phyloP scores from a whole-genome alignment of 2,329 filamentous ascomycete genomes.

The Fusarium sp. region DNA sequence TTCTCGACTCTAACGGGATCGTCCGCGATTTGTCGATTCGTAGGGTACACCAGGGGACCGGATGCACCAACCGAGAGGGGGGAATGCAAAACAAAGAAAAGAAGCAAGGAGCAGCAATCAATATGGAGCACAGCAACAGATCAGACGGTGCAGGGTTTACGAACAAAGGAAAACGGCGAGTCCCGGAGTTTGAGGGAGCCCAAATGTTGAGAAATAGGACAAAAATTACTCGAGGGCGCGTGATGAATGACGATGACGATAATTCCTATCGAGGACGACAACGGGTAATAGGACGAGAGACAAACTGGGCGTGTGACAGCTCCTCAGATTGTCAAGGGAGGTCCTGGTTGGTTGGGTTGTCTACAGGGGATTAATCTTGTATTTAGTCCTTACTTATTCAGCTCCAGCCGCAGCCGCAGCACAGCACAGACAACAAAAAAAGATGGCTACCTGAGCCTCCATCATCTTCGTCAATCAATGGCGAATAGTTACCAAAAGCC shows the following conservation, averaged over 20 bases:
- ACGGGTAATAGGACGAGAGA: neutral
- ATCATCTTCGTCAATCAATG: neutral
- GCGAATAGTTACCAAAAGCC: neutral
- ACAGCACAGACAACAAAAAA: neutral
- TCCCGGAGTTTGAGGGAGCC: neutral
- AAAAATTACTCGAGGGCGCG: constrained; percentile 11
- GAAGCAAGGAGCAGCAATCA: neutral
- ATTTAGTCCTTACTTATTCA: constrained; percentile 1
- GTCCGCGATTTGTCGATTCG: constrained; percentile 32
- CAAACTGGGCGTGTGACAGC: neutral
- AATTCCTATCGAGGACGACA: constrained; percentile 12
- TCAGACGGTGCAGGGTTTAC: constrained; percentile 1
- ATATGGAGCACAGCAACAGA: constrained; percentile 8
- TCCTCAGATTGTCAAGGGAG: constrained; percentile 7
- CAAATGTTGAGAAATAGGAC: neutral
- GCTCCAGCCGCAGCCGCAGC: neutral
- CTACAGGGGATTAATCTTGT: constrained; percentile 13
- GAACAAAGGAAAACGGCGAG: constrained; percentile 9
- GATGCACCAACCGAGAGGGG: constrained; percentile 27
- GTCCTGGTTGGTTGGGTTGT: constrained; percentile 16
- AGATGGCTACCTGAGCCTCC: neutral
- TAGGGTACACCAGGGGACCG: constrained; percentile 13
- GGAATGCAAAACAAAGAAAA: constrained; percentile 7
- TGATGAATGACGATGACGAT: constrained; percentile 34
- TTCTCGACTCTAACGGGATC: constrained; percentile 4